phyloP scores from a whole-genome alignment of 2,329 filamentous ascomycete species.

The Fusarium aywerte region DNA sequence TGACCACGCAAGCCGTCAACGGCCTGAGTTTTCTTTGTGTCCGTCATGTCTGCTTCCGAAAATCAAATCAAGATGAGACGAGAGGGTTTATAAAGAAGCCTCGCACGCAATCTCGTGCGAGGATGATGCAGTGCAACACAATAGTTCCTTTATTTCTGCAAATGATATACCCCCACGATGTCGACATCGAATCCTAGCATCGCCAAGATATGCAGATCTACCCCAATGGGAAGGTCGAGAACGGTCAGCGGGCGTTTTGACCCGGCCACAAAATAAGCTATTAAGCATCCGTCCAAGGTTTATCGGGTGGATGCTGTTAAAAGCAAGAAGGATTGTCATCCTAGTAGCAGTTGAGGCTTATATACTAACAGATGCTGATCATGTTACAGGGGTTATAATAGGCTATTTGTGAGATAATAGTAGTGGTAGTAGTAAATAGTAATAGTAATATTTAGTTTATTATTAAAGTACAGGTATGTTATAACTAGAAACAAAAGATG shows the following conservation, averaged over 20 bases:
- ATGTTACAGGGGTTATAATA: background rate
- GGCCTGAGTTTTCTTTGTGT: constrained; percentile 11
- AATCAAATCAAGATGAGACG: background rate
- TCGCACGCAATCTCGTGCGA: background rate
- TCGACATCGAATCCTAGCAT: constrained; percentile 33
- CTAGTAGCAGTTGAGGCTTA: too few relatives aligned
- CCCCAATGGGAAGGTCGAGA: constrained; percentile 33
- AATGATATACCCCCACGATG: constrained; percentile 9
- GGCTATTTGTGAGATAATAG: background rate
- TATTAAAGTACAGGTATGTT: background rate
- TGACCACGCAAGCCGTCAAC: constrained; percentile 15
- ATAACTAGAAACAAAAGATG: constrained; percentile 62
- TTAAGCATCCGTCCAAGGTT: constrained; percentile 25
- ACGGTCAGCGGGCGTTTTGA: constrained; percentile 3
- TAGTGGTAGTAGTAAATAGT: background rate
- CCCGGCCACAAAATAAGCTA: constrained; percentile 34
- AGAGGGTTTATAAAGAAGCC: background rate
- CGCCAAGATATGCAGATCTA: constrained; percentile 26
- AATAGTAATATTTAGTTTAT: background rate
- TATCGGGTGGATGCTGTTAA: background rate
- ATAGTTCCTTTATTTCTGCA: background rate
- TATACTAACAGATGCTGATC: too few relatives aligned
- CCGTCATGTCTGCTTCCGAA: constrained; percentile 25
- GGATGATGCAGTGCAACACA: background rate
- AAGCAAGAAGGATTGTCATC: too few relatives aligned